These are phyloP conservation scores for Skeletonema marinoi DNA, from an alignment of 108 stramenopile species.

Conservation along the genomic window DNA sequence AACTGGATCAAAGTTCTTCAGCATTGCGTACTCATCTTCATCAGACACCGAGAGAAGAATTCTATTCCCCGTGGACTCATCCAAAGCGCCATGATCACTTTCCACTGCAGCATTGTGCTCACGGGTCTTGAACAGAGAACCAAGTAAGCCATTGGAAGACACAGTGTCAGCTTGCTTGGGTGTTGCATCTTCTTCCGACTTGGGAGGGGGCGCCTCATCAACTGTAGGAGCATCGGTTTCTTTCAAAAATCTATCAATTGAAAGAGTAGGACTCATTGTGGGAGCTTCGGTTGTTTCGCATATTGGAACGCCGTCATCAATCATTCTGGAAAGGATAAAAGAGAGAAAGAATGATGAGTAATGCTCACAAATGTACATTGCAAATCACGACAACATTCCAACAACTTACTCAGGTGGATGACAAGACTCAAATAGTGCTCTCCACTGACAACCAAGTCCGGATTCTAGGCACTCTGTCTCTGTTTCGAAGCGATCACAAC, in stretches of 20 bases:
- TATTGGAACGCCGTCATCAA: conserved; percentile 59
- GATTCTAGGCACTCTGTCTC: conserved; percentile 51
- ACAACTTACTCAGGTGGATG: conserved; percentile 51
- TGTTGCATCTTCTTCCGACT: background rate
- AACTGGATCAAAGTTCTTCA: conserved; percentile 16
- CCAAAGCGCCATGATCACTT: background rate
- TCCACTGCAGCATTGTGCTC: conserved; percentile 5
- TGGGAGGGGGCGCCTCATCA: background rate
- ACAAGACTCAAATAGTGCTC: conserved; percentile 36
- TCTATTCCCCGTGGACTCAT: conserved; percentile 4
- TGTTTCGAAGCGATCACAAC: conserved; percentile 52
- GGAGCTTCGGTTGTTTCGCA: conserved; percentile 52
- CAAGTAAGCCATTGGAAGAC: background rate
- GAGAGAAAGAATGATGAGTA: conserved; percentile 17
- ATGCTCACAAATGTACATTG: conserved; percentile 30
- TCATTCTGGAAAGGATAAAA: conserved; percentile 26
- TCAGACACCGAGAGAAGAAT: conserved; percentile 9
- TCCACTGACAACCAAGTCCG: conserved; percentile 34
- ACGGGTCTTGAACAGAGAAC: conserved; percentile 25
- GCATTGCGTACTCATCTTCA: conserved; percentile 3
- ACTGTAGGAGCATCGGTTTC: conserved; percentile 45
- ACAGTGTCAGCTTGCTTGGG: background rate
- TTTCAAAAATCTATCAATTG: conserved; percentile 29
- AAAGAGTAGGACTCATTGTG: conserved; percentile 53
- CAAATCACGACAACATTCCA: conserved; percentile 21